A percentile compares a stretch with the other conserved stretches of the same genome.
phyloP scores from a whole-genome alignment of 352 stramenopile genomes.

The Achlya hypogyna region DNA sequence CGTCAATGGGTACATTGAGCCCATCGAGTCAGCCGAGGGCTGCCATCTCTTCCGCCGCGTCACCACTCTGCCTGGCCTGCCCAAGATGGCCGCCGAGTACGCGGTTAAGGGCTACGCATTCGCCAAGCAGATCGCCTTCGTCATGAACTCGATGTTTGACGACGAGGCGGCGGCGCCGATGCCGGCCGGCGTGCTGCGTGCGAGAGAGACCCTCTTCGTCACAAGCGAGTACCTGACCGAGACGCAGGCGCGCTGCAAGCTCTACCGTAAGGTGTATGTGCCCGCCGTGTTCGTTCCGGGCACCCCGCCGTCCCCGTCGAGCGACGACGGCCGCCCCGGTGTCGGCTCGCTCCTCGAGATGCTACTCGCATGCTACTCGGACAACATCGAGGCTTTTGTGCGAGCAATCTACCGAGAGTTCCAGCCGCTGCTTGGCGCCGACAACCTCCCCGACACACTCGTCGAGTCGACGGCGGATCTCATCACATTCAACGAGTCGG shows the following conservation, averaged over 20 bases:
- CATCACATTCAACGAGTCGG: constrained; percentile 1
- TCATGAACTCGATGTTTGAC: constrained; percentile 3
- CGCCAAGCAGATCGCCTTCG: not conserved
- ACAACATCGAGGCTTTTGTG: constrained; percentile 2
- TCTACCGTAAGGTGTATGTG: constrained; percentile 1
- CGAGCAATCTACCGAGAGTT: constrained; percentile 1
- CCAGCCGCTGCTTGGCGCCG: not conserved
- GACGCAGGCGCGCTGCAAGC: constrained; percentile 4
- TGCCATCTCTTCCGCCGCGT: constrained; percentile 1
- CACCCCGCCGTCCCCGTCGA: not conserved
- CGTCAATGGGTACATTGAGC: constrained; percentile 5
- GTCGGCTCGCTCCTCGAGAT: not conserved
- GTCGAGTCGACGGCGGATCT: not conserved
- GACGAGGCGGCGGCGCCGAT: not conserved
- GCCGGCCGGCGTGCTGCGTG: not conserved
- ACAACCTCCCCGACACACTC: not conserved
- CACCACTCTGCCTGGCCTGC: not conserved
- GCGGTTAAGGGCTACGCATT: not conserved
- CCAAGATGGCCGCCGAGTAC: constrained; percentile 3
- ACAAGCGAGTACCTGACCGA: not conserved
- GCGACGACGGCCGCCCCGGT: not conserved
- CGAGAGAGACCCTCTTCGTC: not conserved
- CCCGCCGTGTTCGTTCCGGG: not conserved
- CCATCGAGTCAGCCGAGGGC: not conserved
- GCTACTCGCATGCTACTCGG: not conserved